Base-by-base conservation (phyloP, 208 protist genomes). In the Leptomonas pyrrhocoris region DNA sequence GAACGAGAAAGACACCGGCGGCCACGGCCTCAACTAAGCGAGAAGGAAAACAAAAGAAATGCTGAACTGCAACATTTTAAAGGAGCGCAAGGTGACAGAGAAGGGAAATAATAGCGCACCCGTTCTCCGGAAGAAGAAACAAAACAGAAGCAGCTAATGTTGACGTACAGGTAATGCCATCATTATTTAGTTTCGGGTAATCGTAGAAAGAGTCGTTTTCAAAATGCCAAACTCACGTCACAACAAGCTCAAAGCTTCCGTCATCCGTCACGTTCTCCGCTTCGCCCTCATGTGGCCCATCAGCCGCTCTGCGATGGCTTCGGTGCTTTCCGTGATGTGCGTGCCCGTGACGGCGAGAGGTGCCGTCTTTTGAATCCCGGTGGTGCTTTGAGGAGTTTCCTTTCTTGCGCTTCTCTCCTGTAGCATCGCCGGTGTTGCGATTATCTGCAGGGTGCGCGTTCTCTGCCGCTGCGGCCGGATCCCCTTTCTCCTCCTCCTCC, bases 181-280 rank as follows among this genome's bases (percentile, higher is more conserved):
- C 34, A 38, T 9, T 12, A 38, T 38, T 38, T 38, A 38, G 34
- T 9, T 3, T 38, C 34, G 9, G 34, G 34, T 38, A 12, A 38
- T 38, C 34, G 34, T 38, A 38, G 34, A 12, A 3, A 38, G 34
- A 38, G n/a, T n/a, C 9, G 9, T 38, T 9, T 38, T 12, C 34
- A 38, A 38, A 38, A 38, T 9, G 9, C 9, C 34, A 38, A 38
- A 38, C 34, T 78, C 54, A 88, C 28, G 73, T 71, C 7, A 60
- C 21, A 30, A 84, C 53, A 0, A 88, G 68, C 31, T 84, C 83
- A 64, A 84, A 84, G 16, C 63, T 71, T 27, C 73, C 74, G 71
- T 79, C 77, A 46, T 76, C 74, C 25, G 60, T 56, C 28, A 45
- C 36, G 4, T 25, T 57, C 21, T 40, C 23, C 4, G 25, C 42